Evolutionary conservation across 345 rosid species (phyloP).

Genomic region (Brassica incana): DNA sequence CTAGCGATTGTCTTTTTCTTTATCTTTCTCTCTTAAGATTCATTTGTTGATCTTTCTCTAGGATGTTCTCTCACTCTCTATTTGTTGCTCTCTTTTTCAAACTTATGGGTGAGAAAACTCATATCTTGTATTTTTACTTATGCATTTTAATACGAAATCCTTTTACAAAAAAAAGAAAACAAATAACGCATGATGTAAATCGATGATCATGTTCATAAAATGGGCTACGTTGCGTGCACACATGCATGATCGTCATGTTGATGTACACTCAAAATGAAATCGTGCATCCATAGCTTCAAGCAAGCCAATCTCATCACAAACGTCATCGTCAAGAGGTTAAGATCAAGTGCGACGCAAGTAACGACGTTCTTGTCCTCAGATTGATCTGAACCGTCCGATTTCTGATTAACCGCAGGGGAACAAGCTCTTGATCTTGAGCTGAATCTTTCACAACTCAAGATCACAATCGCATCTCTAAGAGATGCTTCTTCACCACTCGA

Average conservation of each 20-base stretch:
- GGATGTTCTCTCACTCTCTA: no score
- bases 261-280: constrained; percentile 49
- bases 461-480: constrained; percentile 62
- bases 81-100: no score
- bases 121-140: no score
- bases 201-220: constrained; percentile 22
- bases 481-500: constrained; percentile 51
- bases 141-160: no score
- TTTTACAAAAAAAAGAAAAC: not conserved
- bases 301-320: constrained; percentile 58
- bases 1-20: no score
- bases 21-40: no score
- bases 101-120: no score
- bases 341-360: constrained; percentile 58
- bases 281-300: constrained; percentile 68
- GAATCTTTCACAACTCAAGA: constrained; percentile 76
- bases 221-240: constrained; percentile 12
- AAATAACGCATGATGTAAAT: constrained; percentile 10
- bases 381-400: constrained; percentile 42
- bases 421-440: constrained; percentile 72
- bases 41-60: no score
- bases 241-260: constrained; percentile 26
- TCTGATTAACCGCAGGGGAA: constrained; percentile 50
- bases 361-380: constrained; percentile 36
- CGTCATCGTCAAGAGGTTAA: constrained; percentile 61